Base-by-base conservation (phyloP, 2,329 filamentous ascomycete genomes). In the Beauveria asiatica region DNA sequence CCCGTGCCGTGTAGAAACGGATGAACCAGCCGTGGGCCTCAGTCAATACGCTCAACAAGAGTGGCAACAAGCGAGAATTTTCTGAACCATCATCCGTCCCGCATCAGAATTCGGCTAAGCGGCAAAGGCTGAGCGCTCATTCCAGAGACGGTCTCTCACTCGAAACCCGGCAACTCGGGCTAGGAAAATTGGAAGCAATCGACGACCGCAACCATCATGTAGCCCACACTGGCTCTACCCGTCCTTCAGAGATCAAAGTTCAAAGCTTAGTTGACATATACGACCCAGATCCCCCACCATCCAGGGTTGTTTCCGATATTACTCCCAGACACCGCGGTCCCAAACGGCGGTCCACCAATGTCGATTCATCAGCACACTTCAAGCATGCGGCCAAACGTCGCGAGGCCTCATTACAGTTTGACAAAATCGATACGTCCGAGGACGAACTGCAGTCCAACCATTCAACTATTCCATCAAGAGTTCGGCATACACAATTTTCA, bases 21-120 rank as follows among this genome's bases (percentile, higher is more conserved):
- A 60, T 69, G 54, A 70, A 71, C 45, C 59, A 61, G 30, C 27
- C 30, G 23, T 64, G 60, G 21, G 63, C 37, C 46, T 65, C 67
- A 16, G 46, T 58, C 49, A 67, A 69, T 48, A 67, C 66, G n/a
- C 50, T 69, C 50, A 62, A 17, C 6, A 39, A 13, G 19, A 33
- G 9, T n/a, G 27, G 57, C 45, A 59, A n/a, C 49, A 53, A 53
- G 19, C 45, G 52, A 37, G 46, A 51, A 16, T 52, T 57, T 37
- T 10, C 59, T 19, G 52, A 27, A 45, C 57, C 41, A 45, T 41
- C 50, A 25, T 54, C 46, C 33, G 16, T 57, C 17, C 52, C 52
- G 58, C 46, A 63, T 49, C 61, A 65, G 48, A 64, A 62, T 33
- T 27, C 63, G 13, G 57, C 56, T 5, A 71, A 71, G 62, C 65